Base-by-base conservation (phyloP, 345 rosid genomes). In the Citrus glauca region DNA sequence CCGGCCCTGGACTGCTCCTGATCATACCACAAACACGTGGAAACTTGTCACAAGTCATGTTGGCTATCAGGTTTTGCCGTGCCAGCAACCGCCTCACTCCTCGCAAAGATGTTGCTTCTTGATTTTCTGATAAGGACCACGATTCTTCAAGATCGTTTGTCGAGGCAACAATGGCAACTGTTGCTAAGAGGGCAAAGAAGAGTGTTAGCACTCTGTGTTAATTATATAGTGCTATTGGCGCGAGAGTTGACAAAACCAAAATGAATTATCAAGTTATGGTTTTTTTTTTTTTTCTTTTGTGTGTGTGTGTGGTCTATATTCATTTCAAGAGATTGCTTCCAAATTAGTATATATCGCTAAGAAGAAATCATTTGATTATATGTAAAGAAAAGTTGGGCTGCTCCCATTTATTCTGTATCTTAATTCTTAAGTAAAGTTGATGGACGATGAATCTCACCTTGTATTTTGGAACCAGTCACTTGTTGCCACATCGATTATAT, bases 1-100 rank as follows among this genome's bases (percentile, higher is more conserved):
- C 67, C 1, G 87, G 87, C 25, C 87, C 81, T 0, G 71, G 38
- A 25, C 87, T 84, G 19, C 79, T 71, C 81, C 78, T 79, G 10
- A 38, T 25, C 50, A n/a, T 63, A 2, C 84, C 70, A 55, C 87
- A 84, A 48, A 80, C 60, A 2, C 71, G 63, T 1, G 85, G 89
- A 16, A 79, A 82, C 38, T 74, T 74, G 14, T 84, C 48, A 5
- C 82, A 84, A 10, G 79, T 78, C 72, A 68, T n/a, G 17, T n/a
- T 32, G 4, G 48, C 28, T 24, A 9, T 55, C 66, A 38, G 45
- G 35, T 72, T 72, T 10, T 76, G 42, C 65, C 68, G 66, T 8
- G 78, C 76, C 1, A 77, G 82, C 55, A 77, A 61, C 9, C 73
- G 81, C n/a, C 60, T 50, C 20, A 69, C 8, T 9, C 84, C 80